Conservation (phyloP, 192 early-diverging fungal genomes). For the Allomyces javanicus region DNA sequence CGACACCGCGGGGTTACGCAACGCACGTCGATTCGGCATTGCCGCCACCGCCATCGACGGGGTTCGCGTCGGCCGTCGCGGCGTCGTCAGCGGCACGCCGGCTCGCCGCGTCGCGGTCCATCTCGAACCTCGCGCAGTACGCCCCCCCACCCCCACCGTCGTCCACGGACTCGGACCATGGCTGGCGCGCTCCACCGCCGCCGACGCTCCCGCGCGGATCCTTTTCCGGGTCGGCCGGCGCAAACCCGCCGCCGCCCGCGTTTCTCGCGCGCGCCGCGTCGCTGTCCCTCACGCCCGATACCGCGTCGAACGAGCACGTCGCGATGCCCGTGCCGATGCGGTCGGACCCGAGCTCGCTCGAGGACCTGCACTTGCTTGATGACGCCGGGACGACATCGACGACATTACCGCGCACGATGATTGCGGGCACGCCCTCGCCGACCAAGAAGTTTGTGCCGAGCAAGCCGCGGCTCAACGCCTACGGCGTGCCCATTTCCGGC, state of each 20-base stretch:
- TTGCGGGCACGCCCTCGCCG: slow-evolving; percentile 1
- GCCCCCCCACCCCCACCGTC: background rate
- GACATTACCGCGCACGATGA: background rate
- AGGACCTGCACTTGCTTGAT: slow-evolving; percentile 5
- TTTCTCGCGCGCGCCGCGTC: no score
- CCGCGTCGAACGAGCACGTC: background rate
- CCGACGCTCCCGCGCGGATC: no score
- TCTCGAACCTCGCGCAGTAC: background rate
- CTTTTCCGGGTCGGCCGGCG: no score
- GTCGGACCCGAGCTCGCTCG: slow-evolving; percentile 6
- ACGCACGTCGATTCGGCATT: no score
- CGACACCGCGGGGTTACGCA: no score
- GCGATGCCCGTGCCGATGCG: slow-evolving; percentile 5
- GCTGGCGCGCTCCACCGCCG: no score
- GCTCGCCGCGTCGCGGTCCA: background rate
- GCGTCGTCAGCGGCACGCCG: background rate
- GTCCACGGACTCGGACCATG: no score
- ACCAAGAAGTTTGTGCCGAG: slow-evolving; percentile 11
- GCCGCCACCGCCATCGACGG: background rate
- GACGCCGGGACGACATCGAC: slow-evolving; percentile 3
- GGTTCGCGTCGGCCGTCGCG: background rate
- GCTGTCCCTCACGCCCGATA: no score
- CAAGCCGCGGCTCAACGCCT: slow-evolving; percentile 45
- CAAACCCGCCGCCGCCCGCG: no score
- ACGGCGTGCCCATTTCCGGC: slow-evolving; percentile 40